Evolutionary conservation across 768 basidiomycete species (phyloP).

Genomic region (Mycena albidolilacea): DNA sequence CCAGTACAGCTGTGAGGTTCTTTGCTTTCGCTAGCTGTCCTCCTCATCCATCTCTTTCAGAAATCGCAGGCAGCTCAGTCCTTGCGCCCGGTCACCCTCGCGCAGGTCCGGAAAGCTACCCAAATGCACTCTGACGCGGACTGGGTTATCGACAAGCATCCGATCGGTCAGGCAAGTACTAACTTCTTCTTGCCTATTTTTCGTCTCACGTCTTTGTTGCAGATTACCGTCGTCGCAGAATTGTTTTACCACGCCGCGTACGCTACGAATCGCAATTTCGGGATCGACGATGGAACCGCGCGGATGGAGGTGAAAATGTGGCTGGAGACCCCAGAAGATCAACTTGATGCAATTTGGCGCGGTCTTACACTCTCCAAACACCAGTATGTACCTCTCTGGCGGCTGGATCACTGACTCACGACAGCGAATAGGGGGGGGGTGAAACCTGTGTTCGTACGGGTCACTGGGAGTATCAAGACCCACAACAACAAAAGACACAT

Average conservation of each 20-base stretch:
- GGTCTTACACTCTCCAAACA: slow-evolving; percentile 53
- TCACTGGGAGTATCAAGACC: slow-evolving; percentile 85
- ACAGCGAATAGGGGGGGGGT: neutral
- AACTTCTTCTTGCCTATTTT: neutral
- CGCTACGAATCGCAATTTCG: slow-evolving; percentile 86
- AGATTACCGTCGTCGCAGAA: slow-evolving; percentile 85
- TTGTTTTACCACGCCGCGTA: slow-evolving; percentile 78
- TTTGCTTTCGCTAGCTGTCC: neutral
- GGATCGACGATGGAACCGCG: slow-evolving; percentile 91
- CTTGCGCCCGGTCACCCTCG: slow-evolving; percentile 55
- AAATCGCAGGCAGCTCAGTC: slow-evolving; percentile 58
- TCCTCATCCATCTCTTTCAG: slow-evolving; percentile 37
- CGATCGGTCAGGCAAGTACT: slow-evolving; percentile 80
- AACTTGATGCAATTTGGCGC: slow-evolving; percentile 65
- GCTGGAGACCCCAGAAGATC: slow-evolving; percentile 76
- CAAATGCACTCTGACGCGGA: slow-evolving; percentile 92
- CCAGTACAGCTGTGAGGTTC: slow-evolving; percentile 65
- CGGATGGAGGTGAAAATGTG: slow-evolving; percentile 85
- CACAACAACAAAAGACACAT: slow-evolving; percentile 89
- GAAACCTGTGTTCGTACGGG: slow-evolving; percentile 80
- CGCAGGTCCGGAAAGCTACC: slow-evolving; percentile 81
- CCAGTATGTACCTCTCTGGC: slow-evolving; percentile 41
- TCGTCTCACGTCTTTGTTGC: slow-evolving; percentile 23
- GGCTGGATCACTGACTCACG: neutral
- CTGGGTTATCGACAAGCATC: slow-evolving; percentile 85